Evolutionary conservation across 495 filamentous ascomycete species (phyloP), one percentile per base, ranked within the genome.

Genomic region (Annulohypoxylon stygium): DNA sequence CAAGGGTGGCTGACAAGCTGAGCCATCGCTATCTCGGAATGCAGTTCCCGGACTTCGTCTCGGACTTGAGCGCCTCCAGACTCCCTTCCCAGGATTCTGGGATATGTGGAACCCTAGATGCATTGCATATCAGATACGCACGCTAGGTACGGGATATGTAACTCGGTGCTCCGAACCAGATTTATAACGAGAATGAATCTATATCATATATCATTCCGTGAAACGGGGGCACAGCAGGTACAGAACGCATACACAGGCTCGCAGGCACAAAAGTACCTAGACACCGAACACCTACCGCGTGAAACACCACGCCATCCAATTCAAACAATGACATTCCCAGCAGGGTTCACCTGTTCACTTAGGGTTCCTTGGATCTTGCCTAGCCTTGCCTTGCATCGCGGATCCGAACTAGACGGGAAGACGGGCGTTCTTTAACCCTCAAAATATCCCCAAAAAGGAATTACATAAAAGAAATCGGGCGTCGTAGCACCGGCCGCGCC

Each of bases 21-120:
- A 59, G 10, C 60, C 45, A 64, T 61, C 60, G 37, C 54, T 45
- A 65, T 69, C 61, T 57, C 39, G 66, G 62, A 39, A 61, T 62
- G 60, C 61, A 57, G 41, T 61, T 57, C 55, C 60, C 60, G 53
- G 61, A 25, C 53, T 39, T 51, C 20, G 47, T 69, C 39, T 69
- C 39, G 20, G 55, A 61, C 53, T 53, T 59, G 14, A 18, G 36
- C 3, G 16, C 53, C n/a, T 14, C 45, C 36, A 54, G 58, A 33
- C n/a, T 55, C 48, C 66, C 33, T 61, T 58, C 59, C 55, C 65
- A 69, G 61, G 58, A 16, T 55, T 41, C 48, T 51, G 71, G 66
- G 48, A 69, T 65, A 69, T 63, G 30, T 65, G 61, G 41, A 30
- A 59, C 45, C 47, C 2, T 36, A 39, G 18, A 10, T 57, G 23